These are phyloP conservation scores for Fusarium neocosmosporiellum DNA, from an alignment of 2,329 filamentous ascomycete genomes.

Conservation along the genomic window DNA sequence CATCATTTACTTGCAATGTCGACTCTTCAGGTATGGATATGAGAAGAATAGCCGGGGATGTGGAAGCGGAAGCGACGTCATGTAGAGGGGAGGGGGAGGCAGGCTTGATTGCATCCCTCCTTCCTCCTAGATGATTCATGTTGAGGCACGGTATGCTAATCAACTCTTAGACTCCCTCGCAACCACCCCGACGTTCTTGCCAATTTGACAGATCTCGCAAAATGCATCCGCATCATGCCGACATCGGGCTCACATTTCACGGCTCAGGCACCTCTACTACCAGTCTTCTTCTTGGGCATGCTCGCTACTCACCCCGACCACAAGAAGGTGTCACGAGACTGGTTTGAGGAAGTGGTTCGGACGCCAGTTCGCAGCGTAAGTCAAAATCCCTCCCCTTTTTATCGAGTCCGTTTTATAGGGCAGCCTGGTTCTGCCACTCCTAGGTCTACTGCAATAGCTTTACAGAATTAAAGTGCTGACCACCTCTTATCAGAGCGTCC, in stretches of 20 bases:
- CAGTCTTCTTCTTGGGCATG: slow-evolving; percentile 55
- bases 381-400: slow-evolving; percentile 25
- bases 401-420: slow-evolving; percentile 18
- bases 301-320: slow-evolving; percentile 47
- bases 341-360: slow-evolving; percentile 52
- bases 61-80: not conserved
- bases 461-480: slow-evolving; percentile 38
- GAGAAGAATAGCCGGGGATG: not conserved
- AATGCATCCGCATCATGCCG: slow-evolving; percentile 54
- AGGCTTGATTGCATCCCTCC: not conserved
- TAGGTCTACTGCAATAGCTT: slow-evolving; percentile 27
- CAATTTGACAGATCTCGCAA: slow-evolving; percentile 48
- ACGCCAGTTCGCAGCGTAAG: slow-evolving; percentile 55
- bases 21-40: slow-evolving; percentile 49
- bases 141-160: slow-evolving; percentile 15
- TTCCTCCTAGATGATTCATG: not conserved
- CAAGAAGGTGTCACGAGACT: slow-evolving; percentile 43
- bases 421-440: slow-evolving; percentile 38
- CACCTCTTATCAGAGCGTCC: slow-evolving; percentile 50
- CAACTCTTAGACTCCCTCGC: slow-evolving; percentile 48
- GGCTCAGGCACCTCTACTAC: slow-evolving; percentile 55
- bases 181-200: slow-evolving; percentile 50
- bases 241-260: slow-evolving; percentile 55
- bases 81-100: not conserved
- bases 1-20: slow-evolving; percentile 54